phyloP scores from a whole-genome alignment of 2,329 filamentous ascomycete genomes.

The Talaromyces rugulosus region DNA sequence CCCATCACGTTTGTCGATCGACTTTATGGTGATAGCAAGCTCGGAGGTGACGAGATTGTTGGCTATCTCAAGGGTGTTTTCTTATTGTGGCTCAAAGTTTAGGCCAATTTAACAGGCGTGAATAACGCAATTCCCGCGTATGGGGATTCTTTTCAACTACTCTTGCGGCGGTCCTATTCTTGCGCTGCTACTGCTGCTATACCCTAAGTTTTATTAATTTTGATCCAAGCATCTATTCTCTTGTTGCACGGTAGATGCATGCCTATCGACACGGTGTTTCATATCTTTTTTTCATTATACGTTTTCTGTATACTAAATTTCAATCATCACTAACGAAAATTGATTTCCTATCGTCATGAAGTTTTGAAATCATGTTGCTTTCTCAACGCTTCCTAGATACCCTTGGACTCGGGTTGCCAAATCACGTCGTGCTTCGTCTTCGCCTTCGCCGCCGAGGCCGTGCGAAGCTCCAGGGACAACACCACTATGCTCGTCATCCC shows the following conservation, averaged over 20 bases:
- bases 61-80: constrained; percentile 89
- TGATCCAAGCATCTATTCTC: not conserved
- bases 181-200: constrained; percentile 1
- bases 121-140: not conserved
- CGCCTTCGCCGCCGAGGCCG: constrained; percentile 46
- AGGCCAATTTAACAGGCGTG: constrained; percentile 10
- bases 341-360: constrained; percentile 12
- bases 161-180: not conserved
- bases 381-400: constrained; percentile 29
- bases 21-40: constrained; percentile 90
- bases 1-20: constrained; percentile 96
- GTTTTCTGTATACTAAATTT: constrained; percentile 14
- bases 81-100: constrained; percentile 73
- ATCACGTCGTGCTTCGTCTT: constrained; percentile 35
- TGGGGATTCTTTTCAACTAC: not conserved
- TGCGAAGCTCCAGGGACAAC: constrained; percentile 48
- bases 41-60: constrained; percentile 91
- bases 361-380: constrained; percentile 9
- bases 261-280: not conserved
- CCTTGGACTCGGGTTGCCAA: constrained; percentile 30
- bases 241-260: not conserved
- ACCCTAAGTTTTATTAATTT: not conserved
- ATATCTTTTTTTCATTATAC: not conserved
- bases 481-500: constrained; percentile 47
- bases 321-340: constrained; percentile 1